Evolutionary conservation across 352 stramenopile genomes (phyloP).

Genomic region (Pythium biforme): DNA sequence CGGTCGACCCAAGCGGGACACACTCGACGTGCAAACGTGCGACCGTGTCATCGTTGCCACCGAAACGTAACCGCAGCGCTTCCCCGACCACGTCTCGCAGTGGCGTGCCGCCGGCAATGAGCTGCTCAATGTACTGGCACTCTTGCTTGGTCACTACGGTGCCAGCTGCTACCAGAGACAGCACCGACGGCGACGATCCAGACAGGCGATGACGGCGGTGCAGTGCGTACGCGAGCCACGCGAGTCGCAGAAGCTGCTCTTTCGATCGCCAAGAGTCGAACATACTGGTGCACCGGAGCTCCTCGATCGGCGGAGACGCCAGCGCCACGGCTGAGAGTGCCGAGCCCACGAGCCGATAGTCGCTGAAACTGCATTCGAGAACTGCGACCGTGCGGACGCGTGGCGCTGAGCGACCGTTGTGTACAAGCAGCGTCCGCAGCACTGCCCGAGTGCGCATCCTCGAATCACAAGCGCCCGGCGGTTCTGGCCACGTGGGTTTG

Average conservation of each 20-base stretch:
- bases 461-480: not conserved
- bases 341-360: slow-evolving; percentile 5
- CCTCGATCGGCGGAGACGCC: not conserved
- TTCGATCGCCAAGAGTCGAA: not conserved
- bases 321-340: not conserved
- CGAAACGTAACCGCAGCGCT: not conserved
- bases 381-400: not conserved
- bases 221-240: not conserved
- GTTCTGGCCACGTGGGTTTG: not conserved
- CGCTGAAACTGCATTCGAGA: not conserved
- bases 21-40: not conserved
- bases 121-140: not conserved
- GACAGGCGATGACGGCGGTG: not conserved
- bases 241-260: not conserved
- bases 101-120: not conserved
- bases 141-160: not conserved
- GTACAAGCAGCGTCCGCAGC: not conserved
- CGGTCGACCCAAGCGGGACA: not conserved
- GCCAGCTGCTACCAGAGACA: not conserved
- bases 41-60: not conserved
- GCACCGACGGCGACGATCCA: not conserved
- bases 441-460: not conserved
- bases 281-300: not conserved
- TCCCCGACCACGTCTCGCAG: slow-evolving; percentile 4
- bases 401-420: not conserved